phyloP scores from a whole-genome alignment of 179 eudicot species.

The Carnegiea gigantea region DNA sequence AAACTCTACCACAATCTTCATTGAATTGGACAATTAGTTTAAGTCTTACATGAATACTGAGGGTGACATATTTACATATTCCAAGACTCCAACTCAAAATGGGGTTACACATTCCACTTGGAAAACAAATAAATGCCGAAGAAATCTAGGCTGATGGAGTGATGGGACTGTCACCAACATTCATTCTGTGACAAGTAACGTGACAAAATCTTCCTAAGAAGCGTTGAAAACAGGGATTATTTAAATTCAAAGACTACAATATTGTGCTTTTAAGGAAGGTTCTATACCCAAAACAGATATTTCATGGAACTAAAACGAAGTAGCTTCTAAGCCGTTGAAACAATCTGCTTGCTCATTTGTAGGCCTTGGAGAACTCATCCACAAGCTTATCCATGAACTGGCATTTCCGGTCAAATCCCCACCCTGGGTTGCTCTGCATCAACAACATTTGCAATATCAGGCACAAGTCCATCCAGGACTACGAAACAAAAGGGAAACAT shows the following conservation, averaged over 20 bases:
- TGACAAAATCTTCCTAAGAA: not conserved
- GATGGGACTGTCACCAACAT: not conserved
- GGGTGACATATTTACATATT: not conserved
- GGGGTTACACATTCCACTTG: not conserved
- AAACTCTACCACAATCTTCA: too few species aligned
- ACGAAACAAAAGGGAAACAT: not conserved
- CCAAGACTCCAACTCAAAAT: not conserved
- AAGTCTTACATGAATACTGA: not conserved
- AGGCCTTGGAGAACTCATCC: slow-evolving; percentile 26
- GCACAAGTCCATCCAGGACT: not conserved
- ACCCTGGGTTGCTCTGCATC: slow-evolving; percentile 42
- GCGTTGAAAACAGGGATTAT: not conserved
- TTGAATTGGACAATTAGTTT: too few species aligned
- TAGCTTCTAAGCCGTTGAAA: not conserved
- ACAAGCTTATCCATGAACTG: slow-evolving; percentile 38
- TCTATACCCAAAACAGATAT: not conserved
- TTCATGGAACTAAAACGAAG: not conserved
- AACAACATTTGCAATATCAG: not conserved
- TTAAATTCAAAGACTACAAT: not conserved
- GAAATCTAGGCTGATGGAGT: not conserved
- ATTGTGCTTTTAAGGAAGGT: not conserved
- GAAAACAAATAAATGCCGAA: not conserved
- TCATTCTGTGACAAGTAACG: not conserved
- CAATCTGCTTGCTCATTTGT: slow-evolving; percentile 27
- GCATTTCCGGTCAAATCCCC: slow-evolving; percentile 38